A percentile compares a stretch with the other conserved stretches of the same genome.
phyloP scores from a whole-genome alignment of 495 filamentous ascomycete genomes.

The Talaromyces trachyspermus region DNA sequence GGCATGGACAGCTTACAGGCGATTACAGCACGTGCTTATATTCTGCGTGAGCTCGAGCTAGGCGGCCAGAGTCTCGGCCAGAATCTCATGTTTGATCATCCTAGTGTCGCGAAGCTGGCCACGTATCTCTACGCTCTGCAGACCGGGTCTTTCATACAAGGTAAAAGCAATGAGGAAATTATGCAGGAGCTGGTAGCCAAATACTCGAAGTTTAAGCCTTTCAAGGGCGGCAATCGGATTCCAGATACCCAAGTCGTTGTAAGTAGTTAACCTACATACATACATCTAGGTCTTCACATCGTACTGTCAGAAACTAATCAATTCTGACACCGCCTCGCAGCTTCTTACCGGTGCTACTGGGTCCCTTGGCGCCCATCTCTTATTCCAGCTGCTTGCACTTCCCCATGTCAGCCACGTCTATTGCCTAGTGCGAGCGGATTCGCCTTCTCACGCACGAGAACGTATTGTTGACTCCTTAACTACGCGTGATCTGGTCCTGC shows the following conservation, averaged over 20 bases:
- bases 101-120: neutral
- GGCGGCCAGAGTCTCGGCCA: neutral
- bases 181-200: neutral
- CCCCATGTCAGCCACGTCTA: conserved; percentile 34
- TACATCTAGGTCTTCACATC: too few relatives aligned
- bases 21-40: neutral
- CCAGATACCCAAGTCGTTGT: too few relatives aligned
- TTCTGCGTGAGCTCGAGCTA: neutral
- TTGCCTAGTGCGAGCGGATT: conserved; percentile 48
- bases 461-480: conserved; percentile 44
- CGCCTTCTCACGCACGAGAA: conserved; percentile 30
- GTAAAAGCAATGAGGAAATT: neutral
- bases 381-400: conserved; percentile 31
- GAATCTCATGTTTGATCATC: neutral
- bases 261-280: too few relatives aligned
- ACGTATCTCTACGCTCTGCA: neutral
- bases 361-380: conserved; percentile 50
- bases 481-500: conserved; percentile 17
- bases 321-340: too few relatives aligned
- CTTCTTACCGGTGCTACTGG: conserved; percentile 59
- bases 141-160: neutral
- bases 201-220: neutral
- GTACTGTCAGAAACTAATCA: too few relatives aligned
- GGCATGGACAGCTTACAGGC: conserved; percentile 11
- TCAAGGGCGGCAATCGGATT: too few relatives aligned